Conservation (phyloP, 768 basidiomycete species). For the Tubosaeta sp. region DNA sequence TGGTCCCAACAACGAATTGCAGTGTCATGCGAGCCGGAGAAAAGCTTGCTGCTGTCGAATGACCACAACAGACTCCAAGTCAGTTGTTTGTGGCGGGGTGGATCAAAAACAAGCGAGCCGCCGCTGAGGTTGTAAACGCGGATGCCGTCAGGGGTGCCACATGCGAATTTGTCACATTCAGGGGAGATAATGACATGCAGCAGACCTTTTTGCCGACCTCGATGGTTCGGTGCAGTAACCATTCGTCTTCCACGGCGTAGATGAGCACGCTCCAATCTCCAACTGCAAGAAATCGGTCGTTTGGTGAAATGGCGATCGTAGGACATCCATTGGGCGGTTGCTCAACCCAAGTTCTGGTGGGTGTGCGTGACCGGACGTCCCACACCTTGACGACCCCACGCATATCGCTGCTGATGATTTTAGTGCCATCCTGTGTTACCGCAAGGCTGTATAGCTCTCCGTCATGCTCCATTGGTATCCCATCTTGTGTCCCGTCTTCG, state of each 20-base stretch:
- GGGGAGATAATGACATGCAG: slow-evolving; percentile 1
- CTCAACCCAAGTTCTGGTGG: not conserved
- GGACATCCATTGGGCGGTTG: too few species aligned
- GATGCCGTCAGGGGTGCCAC: not conserved
- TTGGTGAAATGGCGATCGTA: not conserved
- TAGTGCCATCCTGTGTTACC: not conserved
- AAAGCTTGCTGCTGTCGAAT: not conserved
- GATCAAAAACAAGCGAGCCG: not conserved
- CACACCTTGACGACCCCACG: not conserved
- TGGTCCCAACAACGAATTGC: not conserved
- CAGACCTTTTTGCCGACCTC: not conserved
- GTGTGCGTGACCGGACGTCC: not conserved
- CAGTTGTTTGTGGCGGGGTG: too few species aligned
- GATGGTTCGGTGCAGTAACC: not conserved
- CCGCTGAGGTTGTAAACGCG: too few species aligned
- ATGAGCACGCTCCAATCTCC: not conserved
- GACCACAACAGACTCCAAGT: slow-evolving; percentile 2
- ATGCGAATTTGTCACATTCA: not conserved
- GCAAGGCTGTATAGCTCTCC: not conserved
- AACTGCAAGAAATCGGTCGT: not conserved
- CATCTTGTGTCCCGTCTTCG: not conserved
- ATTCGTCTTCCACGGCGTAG: not conserved
- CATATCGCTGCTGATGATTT: not conserved
- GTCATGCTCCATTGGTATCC: not conserved
- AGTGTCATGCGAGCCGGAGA: not conserved